Conservation (phyloP, 73 alveolate species). For the Tetrahymena borealis region DNA sequence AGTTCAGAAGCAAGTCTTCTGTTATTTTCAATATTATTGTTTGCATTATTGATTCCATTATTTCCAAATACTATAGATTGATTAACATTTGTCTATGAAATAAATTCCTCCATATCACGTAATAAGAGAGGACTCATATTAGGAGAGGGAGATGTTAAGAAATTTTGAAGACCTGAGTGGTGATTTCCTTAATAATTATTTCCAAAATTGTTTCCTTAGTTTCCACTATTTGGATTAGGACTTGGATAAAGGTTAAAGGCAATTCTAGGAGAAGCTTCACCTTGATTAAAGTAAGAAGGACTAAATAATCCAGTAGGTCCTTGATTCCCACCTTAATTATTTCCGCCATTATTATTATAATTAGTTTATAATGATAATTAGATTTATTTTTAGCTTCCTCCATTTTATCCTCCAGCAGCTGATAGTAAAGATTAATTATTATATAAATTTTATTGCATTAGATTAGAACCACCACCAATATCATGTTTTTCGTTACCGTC, state of each 20-base stretch:
- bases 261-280: neutral
- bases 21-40: neutral
- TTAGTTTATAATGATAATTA: neutral
- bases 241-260: neutral
- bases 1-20: neutral
- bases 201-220: neutral
- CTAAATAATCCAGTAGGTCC: neutral
- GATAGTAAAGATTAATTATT: too few species aligned
- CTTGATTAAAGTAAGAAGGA: neutral
- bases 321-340: neutral
- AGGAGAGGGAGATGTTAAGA: neutral
- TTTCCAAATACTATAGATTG: neutral
- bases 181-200: neutral
- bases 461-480: too few species aligned
- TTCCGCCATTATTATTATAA: neutral
- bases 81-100: neutral
- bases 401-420: neutral
- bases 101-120: neutral
- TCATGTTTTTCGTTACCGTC: neutral
- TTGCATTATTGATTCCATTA: neutral
- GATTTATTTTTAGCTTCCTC: neutral
- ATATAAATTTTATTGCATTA: too few species aligned
- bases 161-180: neutral
- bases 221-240: neutral
- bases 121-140: neutral